A percentile compares a stretch with the other conserved stretches of the same genome.
Evolutionary conservation across 2,329 filamentous ascomycete species (phyloP).

Genomic region (Fusarium longipes): DNA sequence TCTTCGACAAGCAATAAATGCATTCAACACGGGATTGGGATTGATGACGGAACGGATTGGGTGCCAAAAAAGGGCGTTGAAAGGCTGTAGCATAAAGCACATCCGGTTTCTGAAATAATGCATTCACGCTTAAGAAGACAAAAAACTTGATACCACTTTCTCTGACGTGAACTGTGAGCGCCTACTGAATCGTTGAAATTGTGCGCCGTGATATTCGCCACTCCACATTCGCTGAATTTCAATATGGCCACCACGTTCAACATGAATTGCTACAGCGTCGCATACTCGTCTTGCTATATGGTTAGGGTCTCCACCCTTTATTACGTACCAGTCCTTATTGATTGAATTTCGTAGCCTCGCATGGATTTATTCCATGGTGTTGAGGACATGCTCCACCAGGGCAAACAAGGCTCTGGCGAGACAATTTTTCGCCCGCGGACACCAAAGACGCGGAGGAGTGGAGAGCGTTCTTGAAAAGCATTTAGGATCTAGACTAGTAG

Average conservation of each 20-base stretch:
- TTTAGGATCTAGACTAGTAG: too few relatives aligned
- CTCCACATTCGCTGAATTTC: not conserved
- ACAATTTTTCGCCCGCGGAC: too few relatives aligned
- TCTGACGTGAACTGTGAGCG: not conserved
- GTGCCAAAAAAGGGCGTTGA: constrained; percentile 55
- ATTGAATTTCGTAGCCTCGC: constrained; percentile 42
- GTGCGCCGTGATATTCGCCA: constrained; percentile 1
- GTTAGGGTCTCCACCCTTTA: not conserved
- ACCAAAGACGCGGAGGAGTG: not conserved
- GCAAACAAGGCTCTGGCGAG: too few relatives aligned
- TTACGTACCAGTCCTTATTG: not conserved
- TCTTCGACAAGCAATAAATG: constrained; percentile 74
- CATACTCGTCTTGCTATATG: not conserved
- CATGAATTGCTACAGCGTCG: not conserved
- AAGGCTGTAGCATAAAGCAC: constrained; percentile 56
- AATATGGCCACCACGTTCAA: too few relatives aligned
- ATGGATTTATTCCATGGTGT: constrained; percentile 37
- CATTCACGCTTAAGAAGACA: constrained; percentile 52
- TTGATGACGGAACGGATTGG: constrained; percentile 49
- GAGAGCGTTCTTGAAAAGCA: not conserved
- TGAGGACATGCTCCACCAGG: too few relatives aligned
- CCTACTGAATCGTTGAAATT: not conserved
- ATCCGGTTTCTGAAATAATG: constrained; percentile 55
- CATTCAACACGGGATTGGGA: constrained; percentile 47
- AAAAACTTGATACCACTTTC: constrained; percentile 30